Base-by-base conservation (phyloP, 768 basidiomycete genomes). In the Lentinula sp. region DNA sequence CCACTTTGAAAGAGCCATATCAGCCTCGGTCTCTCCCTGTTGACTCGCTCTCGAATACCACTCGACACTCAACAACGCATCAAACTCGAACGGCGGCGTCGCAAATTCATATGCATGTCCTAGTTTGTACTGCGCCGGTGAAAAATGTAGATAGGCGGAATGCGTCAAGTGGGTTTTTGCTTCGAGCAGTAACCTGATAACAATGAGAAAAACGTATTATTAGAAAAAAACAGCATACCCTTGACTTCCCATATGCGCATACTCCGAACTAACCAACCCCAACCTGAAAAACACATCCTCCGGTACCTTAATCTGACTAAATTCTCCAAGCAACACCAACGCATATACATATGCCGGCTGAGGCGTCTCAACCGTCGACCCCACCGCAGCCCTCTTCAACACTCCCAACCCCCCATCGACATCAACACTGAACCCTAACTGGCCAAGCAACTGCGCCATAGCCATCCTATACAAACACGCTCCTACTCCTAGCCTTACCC, bases 1-100 rank as follows among this genome's bases (percentile, higher is more conserved):
- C 95, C 96, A 98, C 74, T 97, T 98, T 72, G 85, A 88, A 57
- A 98, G 80, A 2, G 94, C 95, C 94, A 98, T 95, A 70, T 98
- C 94, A 0, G 96, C 96, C 70, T 98, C 95, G 23, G 83, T 79
- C 71, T 97, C 93, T 37, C 92, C 91, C 62, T 89, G 84, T 72
- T 95, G 88, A 60, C 85, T 88, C 0, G 91, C 93, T 11, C 90
- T 76, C 7, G 78, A 80, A 72, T 98, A 98, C 70, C 93, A 98
- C 70, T 95, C 92, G 21, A 98, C 94, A 58, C 86, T 89, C 40
- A 96, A 76, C 16, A 96, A 78, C 0, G 96, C 86, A 69, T 98
- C 95, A 72, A 93, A 97, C 0, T 86, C 64, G 43, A 63, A 64
- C 0, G 91, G 89, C 0, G 92, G 80, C 10, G 85, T 80, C 0